Evolutionary conservation across 1,139 yeast species (phyloP), one percentile per base, ranked within the genome.

Genomic region (Diutina rugosa): DNA sequence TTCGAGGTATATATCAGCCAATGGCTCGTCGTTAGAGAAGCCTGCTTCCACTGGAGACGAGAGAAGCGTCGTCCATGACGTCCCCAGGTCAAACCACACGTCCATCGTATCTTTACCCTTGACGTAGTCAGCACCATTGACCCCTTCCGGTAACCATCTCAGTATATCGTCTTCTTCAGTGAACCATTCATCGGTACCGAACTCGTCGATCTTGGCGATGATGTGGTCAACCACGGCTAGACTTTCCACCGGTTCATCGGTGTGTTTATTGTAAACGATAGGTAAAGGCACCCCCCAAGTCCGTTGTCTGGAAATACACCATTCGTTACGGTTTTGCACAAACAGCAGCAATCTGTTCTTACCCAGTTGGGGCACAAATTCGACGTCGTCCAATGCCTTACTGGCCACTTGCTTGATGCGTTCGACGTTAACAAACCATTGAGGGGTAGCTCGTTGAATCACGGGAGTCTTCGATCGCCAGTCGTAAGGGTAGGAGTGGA

Each of bases 211-310:
- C 54, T 73, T 76, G 1, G 64, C 61, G 54, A 87, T 82, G 29
- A 86, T 78, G 60, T 78, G 74, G 12, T 72, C 74, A n/a, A 88
- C 78, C 0, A 79, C 70, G 21, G 69, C 75, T 21, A 74, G 72
- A 53, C 80, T 82, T 63, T 81, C 70, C 18, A 87, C 61, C 1
- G 90, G 85, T 57, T 79, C 82, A 16, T 79, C 82, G 1, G 85
- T 80, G 18, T 74, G 74, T 56, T 77, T 78, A 59, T 82, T 71
- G 67, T 87, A 88, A 5, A 93, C 71, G 0, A 89, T 93, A 0
- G 99, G 99, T 52, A 93, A 87, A 0, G 99, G 99, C 47, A 93
- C 98, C 55, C 99, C 99, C 99, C 99, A 93, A n/a, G 82, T 79
- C 62, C 99, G 80, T 69, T 93, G 99, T 63, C 99, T 79, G 0